phyloP scores from a whole-genome alignment of 1,284 basidiomycete genomes.

The Somion occarium region DNA sequence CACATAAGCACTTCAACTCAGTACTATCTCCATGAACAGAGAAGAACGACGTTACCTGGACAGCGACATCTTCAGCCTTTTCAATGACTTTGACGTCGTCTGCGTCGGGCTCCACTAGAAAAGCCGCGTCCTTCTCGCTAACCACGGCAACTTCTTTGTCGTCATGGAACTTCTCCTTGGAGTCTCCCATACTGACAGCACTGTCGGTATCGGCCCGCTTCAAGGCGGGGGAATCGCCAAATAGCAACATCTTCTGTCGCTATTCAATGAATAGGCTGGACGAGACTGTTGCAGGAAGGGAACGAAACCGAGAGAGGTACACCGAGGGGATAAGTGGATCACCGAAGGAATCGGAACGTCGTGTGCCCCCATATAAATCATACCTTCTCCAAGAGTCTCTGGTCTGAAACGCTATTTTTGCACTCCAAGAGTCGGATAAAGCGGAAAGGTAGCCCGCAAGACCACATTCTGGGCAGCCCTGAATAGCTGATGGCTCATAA shows the following conservation, averaged over 20 bases:
- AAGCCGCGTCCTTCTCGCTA: constrained; percentile 10
- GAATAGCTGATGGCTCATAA: not conserved
- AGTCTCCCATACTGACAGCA: constrained; percentile 6
- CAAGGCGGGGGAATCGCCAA: constrained; percentile 9
- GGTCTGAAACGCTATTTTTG: not conserved
- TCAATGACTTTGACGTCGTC: constrained; percentile 30
- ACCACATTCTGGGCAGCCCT: not conserved
- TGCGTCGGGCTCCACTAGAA: constrained; percentile 15
- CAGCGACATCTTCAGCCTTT: constrained; percentile 42
- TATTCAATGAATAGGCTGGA: not conserved
- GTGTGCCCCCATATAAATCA: not conserved
- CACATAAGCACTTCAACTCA: not conserved
- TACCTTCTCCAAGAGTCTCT: not conserved
- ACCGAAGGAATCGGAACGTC: not conserved
- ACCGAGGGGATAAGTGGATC: not conserved
- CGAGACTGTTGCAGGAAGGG: not conserved
- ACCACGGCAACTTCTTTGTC: constrained; percentile 14
- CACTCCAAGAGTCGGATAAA: not conserved
- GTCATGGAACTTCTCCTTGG: constrained; percentile 17
- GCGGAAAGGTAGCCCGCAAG: too few species aligned
- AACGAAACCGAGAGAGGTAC: not conserved
- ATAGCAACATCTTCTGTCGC: constrained; percentile 1
- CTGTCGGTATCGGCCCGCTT: constrained; percentile 7
- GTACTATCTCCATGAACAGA: too few species aligned
- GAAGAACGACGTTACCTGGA: constrained; percentile 27